Percentiles rank a stretch among this genome's conserved stretches.
Conservation (phyloP, 441 rosid genomes). For the Eutrema salsugineum region DNA sequence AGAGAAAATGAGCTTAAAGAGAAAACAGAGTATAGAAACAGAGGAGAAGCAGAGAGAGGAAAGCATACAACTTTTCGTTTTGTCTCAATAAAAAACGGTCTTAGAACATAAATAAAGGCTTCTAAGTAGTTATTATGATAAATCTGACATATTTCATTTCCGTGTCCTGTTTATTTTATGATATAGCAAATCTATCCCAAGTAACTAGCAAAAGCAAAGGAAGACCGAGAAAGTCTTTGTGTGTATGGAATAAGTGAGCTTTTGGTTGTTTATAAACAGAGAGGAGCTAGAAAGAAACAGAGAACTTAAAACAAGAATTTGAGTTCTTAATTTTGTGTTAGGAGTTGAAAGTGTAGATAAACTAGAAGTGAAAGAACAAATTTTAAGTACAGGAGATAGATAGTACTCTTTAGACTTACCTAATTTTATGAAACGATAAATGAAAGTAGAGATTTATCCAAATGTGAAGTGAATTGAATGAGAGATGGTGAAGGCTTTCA, state of each 20-base stretch:
- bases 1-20: not conserved
- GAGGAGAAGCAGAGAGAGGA: not conserved
- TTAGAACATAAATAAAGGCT: not conserved
- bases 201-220: not conserved
- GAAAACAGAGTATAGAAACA: constrained; percentile 7
- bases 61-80: not conserved
- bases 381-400: not conserved
- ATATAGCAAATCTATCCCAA: not conserved
- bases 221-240: not conserved
- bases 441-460: constrained; percentile 9
- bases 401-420: constrained; percentile 8
- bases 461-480: constrained; percentile 24
- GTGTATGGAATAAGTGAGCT: not conserved
- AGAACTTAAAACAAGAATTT: not conserved
- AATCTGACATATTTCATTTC: not conserved
- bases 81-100: not conserved
- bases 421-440: not conserved
- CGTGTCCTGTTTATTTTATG: not conserved
- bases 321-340: not conserved
- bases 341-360: constrained; percentile 4
- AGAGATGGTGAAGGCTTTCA: constrained; percentile 8
- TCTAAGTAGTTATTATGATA: not conserved
- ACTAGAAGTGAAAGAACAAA: not conserved
- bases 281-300: not conserved
- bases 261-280: not conserved